Percentiles rank a stretch among this genome's conserved stretches.
Conservation (phyloP, 2,329 filamentous ascomycete species). For the Aspergillus sp. region DNA sequence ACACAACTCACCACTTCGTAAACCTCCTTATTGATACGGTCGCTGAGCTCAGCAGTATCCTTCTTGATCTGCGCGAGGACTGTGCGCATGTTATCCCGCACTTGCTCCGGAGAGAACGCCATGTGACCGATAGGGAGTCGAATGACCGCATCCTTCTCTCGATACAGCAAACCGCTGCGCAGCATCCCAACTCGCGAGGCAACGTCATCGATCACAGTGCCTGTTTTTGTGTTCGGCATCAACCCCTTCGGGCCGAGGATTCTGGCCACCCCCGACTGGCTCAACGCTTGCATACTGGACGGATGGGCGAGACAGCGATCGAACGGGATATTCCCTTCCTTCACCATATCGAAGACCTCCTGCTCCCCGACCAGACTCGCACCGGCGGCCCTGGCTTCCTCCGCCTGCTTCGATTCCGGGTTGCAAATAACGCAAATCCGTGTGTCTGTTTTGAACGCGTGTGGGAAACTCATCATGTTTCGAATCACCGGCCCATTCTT, state of each 20-base stretch:
- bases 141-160: slow-evolving; percentile 75
- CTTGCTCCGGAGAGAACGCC: slow-evolving; percentile 75
- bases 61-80: slow-evolving; percentile 69
- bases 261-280: slow-evolving; percentile 69
- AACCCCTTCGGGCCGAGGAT: slow-evolving; percentile 80
- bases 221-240: slow-evolving; percentile 83
- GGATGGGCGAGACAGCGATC: slow-evolving; percentile 81
- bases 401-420: slow-evolving; percentile 64
- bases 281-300: slow-evolving; percentile 66
- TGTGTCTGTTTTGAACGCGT: slow-evolving; percentile 79
- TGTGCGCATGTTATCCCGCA: slow-evolving; percentile 73
- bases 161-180: slow-evolving; percentile 75
- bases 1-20: slow-evolving; percentile 52
- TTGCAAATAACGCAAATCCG: slow-evolving; percentile 85
- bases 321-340: slow-evolving; percentile 70
- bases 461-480: slow-evolving; percentile 77
- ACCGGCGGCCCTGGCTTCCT: slow-evolving; percentile 66
- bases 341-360: slow-evolving; percentile 69
- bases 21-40: slow-evolving; percentile 61
- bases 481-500: slow-evolving; percentile 82
- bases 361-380: slow-evolving; percentile 80
- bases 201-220: slow-evolving; percentile 79
- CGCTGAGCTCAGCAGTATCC: slow-evolving; percentile 58
- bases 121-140: slow-evolving; percentile 86
- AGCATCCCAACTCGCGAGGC: slow-evolving; percentile 66